These are phyloP conservation scores for Pestalotiopsis sp. DNA, from an alignment of 2,329 filamentous ascomycete species.

Conservation along the genomic window DNA sequence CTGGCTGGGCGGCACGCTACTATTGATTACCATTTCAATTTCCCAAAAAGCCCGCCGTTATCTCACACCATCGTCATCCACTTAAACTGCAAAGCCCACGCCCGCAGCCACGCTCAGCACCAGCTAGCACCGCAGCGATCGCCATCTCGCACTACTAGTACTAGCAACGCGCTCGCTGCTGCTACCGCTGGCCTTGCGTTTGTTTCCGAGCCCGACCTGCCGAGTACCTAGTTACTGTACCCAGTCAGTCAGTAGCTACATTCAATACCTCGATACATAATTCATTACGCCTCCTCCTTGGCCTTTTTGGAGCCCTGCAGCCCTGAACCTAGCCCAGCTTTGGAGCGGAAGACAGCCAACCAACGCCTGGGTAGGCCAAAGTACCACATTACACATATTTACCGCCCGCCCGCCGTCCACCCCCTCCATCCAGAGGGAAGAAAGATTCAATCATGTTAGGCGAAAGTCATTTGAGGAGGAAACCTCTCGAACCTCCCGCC, in stretches of 20 bases:
- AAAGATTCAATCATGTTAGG: constrained; percentile 26
- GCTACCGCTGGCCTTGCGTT: not conserved
- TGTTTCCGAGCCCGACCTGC: constrained; percentile 1
- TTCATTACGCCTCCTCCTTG: not conserved
- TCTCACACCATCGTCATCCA: constrained; percentile 10
- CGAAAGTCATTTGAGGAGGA: constrained; percentile 31
- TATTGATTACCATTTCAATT: constrained; percentile 1
- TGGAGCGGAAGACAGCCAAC: not conserved
- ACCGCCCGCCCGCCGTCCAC: not conserved
- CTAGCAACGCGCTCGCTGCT: no score
- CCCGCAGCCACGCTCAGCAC: not conserved
- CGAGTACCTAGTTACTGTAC: not conserved
- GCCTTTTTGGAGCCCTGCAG: not conserved
- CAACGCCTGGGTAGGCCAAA: not conserved
- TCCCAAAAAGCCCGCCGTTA: not conserved
- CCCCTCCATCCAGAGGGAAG: not conserved
- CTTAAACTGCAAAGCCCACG: constrained; percentile 1
- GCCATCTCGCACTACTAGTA: constrained; percentile 1
- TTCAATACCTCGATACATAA: not conserved
- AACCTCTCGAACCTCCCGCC: constrained; percentile 30
- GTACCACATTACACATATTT: not conserved
- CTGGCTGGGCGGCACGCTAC: not conserved
- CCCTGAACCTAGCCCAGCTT: constrained; percentile 4
- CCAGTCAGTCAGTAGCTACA: not conserved
- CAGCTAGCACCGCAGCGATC: not conserved